Conservation (phyloP, 495 filamentous ascomycete species). For the Aspergillus haitiensis region DNA sequence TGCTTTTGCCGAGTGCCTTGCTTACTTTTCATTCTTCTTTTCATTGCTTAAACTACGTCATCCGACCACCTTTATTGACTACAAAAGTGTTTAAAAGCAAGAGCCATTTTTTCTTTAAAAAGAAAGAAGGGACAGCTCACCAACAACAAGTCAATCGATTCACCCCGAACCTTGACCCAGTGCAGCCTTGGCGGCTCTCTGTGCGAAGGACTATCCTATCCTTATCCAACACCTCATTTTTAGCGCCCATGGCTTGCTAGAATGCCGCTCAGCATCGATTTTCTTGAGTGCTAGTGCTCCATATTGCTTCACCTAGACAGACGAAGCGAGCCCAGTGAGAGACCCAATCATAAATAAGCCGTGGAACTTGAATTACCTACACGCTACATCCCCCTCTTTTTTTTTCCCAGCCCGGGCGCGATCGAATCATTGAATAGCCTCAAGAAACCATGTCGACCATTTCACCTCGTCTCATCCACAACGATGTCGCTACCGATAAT, state of each 20-base stretch:
- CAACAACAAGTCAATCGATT: too few species aligned
- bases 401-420: too few species aligned
- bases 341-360: background rate
- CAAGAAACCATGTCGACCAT: slow-evolving; percentile 28
- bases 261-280: slow-evolving; percentile 12
- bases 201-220: background rate
- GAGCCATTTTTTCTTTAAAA: too few species aligned
- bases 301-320: background rate
- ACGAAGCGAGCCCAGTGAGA: background rate
- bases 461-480: slow-evolving; percentile 32
- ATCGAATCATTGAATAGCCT: background rate
- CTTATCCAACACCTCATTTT: background rate
- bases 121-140: too few species aligned
- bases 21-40: slow-evolving; percentile 10
- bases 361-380: too few species aligned
- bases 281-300: slow-evolving; percentile 8
- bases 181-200: slow-evolving; percentile 10
- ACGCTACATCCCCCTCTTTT: too few species aligned
- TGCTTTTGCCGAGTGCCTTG: slow-evolving; percentile 11
- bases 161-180: background rate
- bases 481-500: slow-evolving; percentile 14
- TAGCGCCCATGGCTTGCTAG: slow-evolving; percentile 14
- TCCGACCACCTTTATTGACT: slow-evolving; percentile 1
- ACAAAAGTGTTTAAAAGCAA: background rate
- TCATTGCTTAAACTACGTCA: slow-evolving; percentile 12